phyloP scores from a whole-genome alignment of 2,329 filamentous ascomycete species.

The Ceratocystis albifundus region DNA sequence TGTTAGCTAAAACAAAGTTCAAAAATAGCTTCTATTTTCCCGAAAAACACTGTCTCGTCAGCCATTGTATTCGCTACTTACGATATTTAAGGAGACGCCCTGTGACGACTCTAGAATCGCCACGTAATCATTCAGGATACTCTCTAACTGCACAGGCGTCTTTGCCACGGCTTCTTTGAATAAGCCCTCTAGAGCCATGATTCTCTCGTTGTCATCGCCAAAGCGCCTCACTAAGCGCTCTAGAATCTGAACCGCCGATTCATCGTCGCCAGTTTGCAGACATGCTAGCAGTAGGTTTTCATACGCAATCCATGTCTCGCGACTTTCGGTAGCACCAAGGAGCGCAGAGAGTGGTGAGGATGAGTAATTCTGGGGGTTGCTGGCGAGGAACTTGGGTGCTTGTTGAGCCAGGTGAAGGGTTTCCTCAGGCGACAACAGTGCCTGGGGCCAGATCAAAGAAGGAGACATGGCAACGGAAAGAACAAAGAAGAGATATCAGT shows the following conservation, averaged over 20 bases:
- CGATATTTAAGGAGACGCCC: slow-evolving; percentile 67
- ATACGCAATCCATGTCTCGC: slow-evolving; percentile 72
- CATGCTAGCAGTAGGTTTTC: slow-evolving; percentile 81
- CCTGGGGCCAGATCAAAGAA: slow-evolving; percentile 46
- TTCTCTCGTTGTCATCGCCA: slow-evolving; percentile 68
- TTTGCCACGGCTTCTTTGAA: slow-evolving; percentile 72
- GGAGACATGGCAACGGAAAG: slow-evolving; percentile 34
- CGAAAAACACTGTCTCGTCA: background rate
- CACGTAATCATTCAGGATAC: slow-evolving; percentile 67
- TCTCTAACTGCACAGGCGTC: slow-evolving; percentile 52
- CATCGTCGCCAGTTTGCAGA: slow-evolving; percentile 71
- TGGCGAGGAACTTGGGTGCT: slow-evolving; percentile 45
- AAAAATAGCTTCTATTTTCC: slow-evolving; percentile 13
- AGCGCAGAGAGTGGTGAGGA: slow-evolving; percentile 44
- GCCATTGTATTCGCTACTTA: slow-evolving; percentile 35
- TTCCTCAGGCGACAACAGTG: slow-evolving; percentile 44
- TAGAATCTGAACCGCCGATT: slow-evolving; percentile 62
- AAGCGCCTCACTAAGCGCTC: slow-evolving; percentile 69
- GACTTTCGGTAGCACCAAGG: slow-evolving; percentile 51
- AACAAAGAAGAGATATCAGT: too few relatives aligned
- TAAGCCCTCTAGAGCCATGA: slow-evolving; percentile 72
- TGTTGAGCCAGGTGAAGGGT: slow-evolving; percentile 49
- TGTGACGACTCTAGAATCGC: slow-evolving; percentile 43
- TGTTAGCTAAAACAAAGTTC: slow-evolving; percentile 28
- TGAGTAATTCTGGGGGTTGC: slow-evolving; percentile 43